Evolutionary conservation across 1,284 basidiomycete species (phyloP).

Genomic region (Cryptococcus hybrid): DNA sequence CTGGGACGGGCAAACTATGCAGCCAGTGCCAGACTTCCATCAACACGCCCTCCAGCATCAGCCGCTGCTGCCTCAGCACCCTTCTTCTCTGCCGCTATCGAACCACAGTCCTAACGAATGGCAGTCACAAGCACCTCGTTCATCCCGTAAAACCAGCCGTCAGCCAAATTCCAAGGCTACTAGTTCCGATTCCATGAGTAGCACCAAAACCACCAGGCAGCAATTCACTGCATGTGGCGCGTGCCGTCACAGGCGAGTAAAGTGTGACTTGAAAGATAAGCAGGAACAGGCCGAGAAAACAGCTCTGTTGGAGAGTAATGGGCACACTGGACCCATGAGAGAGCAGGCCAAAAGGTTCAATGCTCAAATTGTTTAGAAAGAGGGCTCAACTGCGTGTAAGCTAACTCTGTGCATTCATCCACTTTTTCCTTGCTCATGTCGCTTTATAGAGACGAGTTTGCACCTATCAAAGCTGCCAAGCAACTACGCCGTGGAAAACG

Average conservation of each 20-base stretch:
- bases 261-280: constrained; percentile 46
- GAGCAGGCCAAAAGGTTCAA: constrained; percentile 50
- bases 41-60: not conserved
- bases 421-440: not conserved
- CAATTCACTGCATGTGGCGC: constrained; percentile 86
- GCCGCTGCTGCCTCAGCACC: not conserved
- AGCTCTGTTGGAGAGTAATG: constrained; percentile 11
- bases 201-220: constrained; percentile 58
- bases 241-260: constrained; percentile 72
- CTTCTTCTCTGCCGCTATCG: not conserved
- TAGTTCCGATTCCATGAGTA: not conserved
- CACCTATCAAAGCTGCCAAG: constrained; percentile 82
- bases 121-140: not conserved
- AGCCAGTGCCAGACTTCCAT: not conserved
- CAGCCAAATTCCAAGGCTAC: not conserved
- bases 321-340: constrained; percentile 50
- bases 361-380: constrained; percentile 87
- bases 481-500: constrained; percentile 75
- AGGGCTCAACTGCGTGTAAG: constrained; percentile 78
- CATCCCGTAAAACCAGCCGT: not conserved
- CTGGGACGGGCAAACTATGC: not conserved
- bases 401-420: constrained; percentile 17
- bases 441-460: constrained; percentile 68
- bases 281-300: constrained; percentile 33
- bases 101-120: not conserved